phyloP scores from a whole-genome alignment of 352 stramenopile species.

The Globisporangium paroecandrum region DNA sequence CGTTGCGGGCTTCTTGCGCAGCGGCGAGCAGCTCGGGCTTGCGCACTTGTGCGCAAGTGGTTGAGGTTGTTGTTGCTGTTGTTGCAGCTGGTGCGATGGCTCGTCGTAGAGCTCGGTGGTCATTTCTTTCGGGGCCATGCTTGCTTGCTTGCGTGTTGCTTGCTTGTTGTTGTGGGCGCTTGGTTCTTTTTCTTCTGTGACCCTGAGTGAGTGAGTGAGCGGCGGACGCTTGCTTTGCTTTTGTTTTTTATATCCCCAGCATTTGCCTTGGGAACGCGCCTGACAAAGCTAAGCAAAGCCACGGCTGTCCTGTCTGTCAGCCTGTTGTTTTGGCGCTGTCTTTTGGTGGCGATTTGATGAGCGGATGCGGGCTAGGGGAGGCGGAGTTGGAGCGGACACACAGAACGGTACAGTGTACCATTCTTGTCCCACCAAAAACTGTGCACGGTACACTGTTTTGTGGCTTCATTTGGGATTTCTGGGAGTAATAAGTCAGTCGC shows the following conservation, averaged over 20 bases:
- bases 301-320: slow-evolving; percentile 1
- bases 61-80: background rate
- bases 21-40: slow-evolving; percentile 1
- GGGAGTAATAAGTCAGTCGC: background rate
- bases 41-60: background rate
- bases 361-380: background rate
- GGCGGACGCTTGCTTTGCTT: slow-evolving; percentile 1
- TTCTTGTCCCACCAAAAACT: slow-evolving; percentile 11
- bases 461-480: slow-evolving; percentile 9
- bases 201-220: background rate
- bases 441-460: background rate
- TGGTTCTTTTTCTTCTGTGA: slow-evolving; percentile 10
- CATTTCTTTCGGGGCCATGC: slow-evolving; percentile 34
- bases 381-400: background rate
- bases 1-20: slow-evolving; percentile 8
- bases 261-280: background rate
- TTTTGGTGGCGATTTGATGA: slow-evolving; percentile 3
- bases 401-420: background rate
- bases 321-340: background rate
- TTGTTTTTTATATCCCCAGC: slow-evolving; percentile 7
- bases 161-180: background rate
- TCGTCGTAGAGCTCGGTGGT: slow-evolving; percentile 20
- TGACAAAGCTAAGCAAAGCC: background rate
- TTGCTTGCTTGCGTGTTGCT: background rate
- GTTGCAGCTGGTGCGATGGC: background rate